Evolutionary conservation across 345 rosid genomes (phyloP), one percentile per base, ranked within the genome.

Genomic region (Zanthoxylum bungeanum): DNA sequence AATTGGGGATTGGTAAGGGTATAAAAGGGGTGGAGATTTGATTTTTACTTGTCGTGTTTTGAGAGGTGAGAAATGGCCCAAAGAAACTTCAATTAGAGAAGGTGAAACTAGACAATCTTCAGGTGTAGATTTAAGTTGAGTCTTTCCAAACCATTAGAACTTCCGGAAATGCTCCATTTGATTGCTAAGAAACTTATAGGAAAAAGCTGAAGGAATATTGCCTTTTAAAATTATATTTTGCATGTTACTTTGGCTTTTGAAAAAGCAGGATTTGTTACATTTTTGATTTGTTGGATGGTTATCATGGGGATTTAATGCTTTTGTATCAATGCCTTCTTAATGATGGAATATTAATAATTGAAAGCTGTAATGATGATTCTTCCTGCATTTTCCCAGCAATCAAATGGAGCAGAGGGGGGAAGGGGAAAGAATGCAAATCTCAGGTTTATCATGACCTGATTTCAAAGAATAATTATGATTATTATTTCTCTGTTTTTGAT

Each of bases 301-400:
- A 2, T 52, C 42, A 10, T 33, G 37, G 53, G 61, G 56, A 31
- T 61, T 39, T 64, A 1, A 57, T 79, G 63, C 44, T 42, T 70
- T 40, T 36, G 60, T 71, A 66, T 30, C 19, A 58, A 16, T 58
- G 62, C 39, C 39, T 58, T 30, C 22, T 58, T 17, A 58, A 6
- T 30, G 39, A 7, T 16, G 24, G 39, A 58, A 58, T 58, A 17
- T 58, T 58, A 49, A 64, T 31, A 12, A 39, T 66, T 66, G 62
- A 28, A 61, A 61, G 53, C 66, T 58, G 66, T 74, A 60, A 66
- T 70, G 42, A 65, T 52, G 30, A 58, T 78, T 68, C 77, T 79
- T 70, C 75, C 71, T 81, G 63, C 62, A 66, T 85, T 83, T 82
- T 79, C 80, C 83, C 83, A 81, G 83, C 80, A 76, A 68, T 76